These are phyloP conservation scores for Anacardium occidentale DNA, from an alignment of 345 rosid genomes.

Conservation along the genomic window DNA sequence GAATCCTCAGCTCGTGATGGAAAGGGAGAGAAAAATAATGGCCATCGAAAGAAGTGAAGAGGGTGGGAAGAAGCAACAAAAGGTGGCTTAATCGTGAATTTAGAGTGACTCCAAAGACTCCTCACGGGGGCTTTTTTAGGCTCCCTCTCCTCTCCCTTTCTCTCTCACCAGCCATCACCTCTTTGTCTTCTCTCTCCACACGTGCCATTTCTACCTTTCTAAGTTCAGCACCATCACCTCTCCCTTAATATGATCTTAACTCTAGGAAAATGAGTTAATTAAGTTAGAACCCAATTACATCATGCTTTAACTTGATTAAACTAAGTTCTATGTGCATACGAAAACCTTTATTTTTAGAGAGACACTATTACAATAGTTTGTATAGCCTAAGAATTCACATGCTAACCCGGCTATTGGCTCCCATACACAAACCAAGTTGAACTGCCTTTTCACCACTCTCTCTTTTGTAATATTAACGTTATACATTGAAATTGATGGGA, in stretches of 20 bases:
- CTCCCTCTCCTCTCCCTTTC: not conserved
- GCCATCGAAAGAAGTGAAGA: slow-evolving; percentile 49
- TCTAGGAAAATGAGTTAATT: not conserved
- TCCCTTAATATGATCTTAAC: not conserved
- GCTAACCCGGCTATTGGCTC: not conserved
- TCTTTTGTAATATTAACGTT: not conserved
- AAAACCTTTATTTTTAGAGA: not conserved
- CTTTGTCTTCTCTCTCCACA: slow-evolving; percentile 39
- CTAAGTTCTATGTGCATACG: not conserved
- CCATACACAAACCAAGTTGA: not conserved
- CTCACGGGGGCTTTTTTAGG: slow-evolving; percentile 49
- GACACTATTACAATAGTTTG: not conserved
- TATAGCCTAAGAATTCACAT: not conserved
- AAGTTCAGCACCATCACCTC: no score
- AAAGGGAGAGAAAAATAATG: slow-evolving; percentile 12
- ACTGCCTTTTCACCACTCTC: not conserved
- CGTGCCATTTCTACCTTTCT: slow-evolving; percentile 30
- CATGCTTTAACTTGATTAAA: not conserved
- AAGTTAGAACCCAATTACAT: not conserved
- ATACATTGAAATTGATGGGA: not conserved
- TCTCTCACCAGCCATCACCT: slow-evolving; percentile 30
- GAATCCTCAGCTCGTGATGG: slow-evolving; percentile 57
- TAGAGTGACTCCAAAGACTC: slow-evolving; percentile 53
- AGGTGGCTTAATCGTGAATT: slow-evolving; percentile 34
- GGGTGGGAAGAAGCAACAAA: slow-evolving; percentile 31